These are phyloP conservation scores for Paraphaeosphaeria minitans DNA, from an alignment of 2,329 filamentous ascomycete species.

Conservation along the genomic window DNA sequence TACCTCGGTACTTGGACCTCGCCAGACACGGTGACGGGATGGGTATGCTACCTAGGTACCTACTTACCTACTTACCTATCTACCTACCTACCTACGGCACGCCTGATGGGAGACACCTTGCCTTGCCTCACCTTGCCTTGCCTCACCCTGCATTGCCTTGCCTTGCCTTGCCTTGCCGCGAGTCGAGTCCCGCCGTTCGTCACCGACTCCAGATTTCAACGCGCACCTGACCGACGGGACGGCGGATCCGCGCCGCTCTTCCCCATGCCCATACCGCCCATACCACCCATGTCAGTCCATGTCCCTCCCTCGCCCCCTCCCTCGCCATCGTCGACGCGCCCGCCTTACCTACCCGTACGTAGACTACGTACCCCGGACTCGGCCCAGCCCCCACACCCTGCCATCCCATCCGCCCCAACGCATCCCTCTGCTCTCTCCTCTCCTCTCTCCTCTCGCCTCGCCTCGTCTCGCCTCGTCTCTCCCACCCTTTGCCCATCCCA, in stretches of 20 bases:
- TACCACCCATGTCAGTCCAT: not conserved
- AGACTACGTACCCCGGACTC: constrained; percentile 1
- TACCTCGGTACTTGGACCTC: not conserved
- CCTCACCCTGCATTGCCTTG: not conserved
- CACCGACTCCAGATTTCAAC: constrained; percentile 8
- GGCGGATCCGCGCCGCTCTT: constrained; percentile 24
- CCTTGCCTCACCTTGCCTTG: not conserved
- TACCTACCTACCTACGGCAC: too few species aligned
- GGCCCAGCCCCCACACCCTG: not conserved
- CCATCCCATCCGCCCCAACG: too few species aligned
- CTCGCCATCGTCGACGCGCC: too few species aligned
- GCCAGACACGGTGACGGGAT: not conserved
- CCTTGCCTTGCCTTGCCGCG: not conserved
- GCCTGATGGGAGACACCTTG: constrained; percentile 4
- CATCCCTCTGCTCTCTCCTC: not conserved
- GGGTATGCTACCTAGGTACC: too few species aligned
- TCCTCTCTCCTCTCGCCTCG: not conserved
- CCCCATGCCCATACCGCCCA: constrained; percentile 9
- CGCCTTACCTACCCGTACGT: too few species aligned
- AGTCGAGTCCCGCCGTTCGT: constrained; percentile 7
- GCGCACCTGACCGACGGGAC: constrained; percentile 15
- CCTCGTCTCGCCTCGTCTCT: constrained; percentile 1
- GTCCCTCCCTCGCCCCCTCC: not conserved
- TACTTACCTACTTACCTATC: too few species aligned
- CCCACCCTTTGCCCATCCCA: constrained; percentile 20